Evolutionary conservation across 2,329 filamentous ascomycete species (phyloP).

Genomic region (Cladophialophora yegresii): DNA sequence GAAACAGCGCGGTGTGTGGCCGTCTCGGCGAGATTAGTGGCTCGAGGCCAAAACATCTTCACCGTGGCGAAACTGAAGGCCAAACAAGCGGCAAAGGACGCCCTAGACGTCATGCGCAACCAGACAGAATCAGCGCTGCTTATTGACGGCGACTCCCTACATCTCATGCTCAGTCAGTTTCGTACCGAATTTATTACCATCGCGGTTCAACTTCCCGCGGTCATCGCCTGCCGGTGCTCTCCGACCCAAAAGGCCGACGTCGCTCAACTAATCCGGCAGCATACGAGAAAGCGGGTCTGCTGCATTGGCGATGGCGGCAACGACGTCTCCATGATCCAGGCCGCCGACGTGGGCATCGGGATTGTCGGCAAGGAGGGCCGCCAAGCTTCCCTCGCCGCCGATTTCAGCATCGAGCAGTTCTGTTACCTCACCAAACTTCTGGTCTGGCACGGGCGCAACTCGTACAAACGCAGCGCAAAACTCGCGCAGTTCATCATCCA

Average conservation of each 20-base stretch:
- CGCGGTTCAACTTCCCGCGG: slow-evolving; percentile 83
- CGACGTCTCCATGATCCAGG: slow-evolving; percentile 98
- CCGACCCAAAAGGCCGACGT: slow-evolving; percentile 97
- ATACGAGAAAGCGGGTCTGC: slow-evolving; percentile 92
- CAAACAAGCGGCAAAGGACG: slow-evolving; percentile 81
- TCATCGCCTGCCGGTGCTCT: slow-evolving; percentile 94
- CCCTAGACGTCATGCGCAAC: slow-evolving; percentile 82
- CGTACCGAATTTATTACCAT: slow-evolving; percentile 81
- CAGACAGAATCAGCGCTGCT: slow-evolving; percentile 85
- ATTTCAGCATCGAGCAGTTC: slow-evolving; percentile 96
- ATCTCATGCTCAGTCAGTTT: slow-evolving; percentile 79
- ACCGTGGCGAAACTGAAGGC: slow-evolving; percentile 83
- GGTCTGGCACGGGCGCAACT: slow-evolving; percentile 98
- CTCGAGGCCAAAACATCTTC: slow-evolving; percentile 92
- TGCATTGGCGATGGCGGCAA: slow-evolving; percentile 98
- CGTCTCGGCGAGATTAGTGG: slow-evolving; percentile 89
- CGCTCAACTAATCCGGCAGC: slow-evolving; percentile 82
- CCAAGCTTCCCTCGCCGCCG: slow-evolving; percentile 90
- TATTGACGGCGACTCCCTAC: slow-evolving; percentile 89
- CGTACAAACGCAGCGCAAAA: slow-evolving; percentile 93
- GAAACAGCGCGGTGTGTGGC: slow-evolving; percentile 97
- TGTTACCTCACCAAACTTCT: slow-evolving; percentile 91
- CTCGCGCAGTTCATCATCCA: slow-evolving; percentile 98
- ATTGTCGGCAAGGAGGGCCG: slow-evolving; percentile 98
- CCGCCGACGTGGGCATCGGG: slow-evolving; percentile 93